Percentiles rank a stretch among this genome's conserved stretches.
These are phyloP conservation scores for Eurotiales sp. DNA, from an alignment of 2,329 filamentous ascomycete genomes.

Conservation along the genomic window DNA sequence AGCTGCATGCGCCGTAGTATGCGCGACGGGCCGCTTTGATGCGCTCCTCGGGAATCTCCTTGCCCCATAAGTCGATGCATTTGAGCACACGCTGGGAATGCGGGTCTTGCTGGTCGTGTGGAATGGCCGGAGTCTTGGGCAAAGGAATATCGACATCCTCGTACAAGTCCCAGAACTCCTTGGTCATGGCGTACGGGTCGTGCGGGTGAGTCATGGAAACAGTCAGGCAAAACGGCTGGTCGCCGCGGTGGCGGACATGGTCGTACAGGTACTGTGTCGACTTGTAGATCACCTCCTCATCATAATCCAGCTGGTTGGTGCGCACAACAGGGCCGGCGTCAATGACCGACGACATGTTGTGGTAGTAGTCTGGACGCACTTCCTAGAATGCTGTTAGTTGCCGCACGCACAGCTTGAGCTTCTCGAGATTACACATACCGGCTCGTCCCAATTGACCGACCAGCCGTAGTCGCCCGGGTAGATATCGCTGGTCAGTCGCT, in stretches of 20 bases:
- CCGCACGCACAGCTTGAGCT: too few species aligned
- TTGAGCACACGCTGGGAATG: slow-evolving; percentile 84
- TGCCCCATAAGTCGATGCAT: slow-evolving; percentile 81
- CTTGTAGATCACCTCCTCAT: slow-evolving; percentile 93
- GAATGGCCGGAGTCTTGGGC: slow-evolving; percentile 67
- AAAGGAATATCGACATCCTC: slow-evolving; percentile 83
- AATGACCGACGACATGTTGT: slow-evolving; percentile 90
- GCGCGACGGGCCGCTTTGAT: slow-evolving; percentile 80
- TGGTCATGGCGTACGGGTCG: slow-evolving; percentile 90
- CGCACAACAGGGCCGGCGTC: slow-evolving; percentile 85
- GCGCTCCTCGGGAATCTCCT: slow-evolving; percentile 78
- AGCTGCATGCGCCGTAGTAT: slow-evolving; percentile 90
- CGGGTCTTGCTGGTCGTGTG: slow-evolving; percentile 75
- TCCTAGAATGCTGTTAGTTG: slow-evolving; percentile 24
- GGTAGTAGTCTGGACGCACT: slow-evolving; percentile 82
- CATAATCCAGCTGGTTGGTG: slow-evolving; percentile 93
- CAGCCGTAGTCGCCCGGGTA: slow-evolving; percentile 93
- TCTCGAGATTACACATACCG: slow-evolving; percentile 43
- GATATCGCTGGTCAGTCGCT: slow-evolving; percentile 88
- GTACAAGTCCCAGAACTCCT: slow-evolving; percentile 91
- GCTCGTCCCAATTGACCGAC: slow-evolving; percentile 94
- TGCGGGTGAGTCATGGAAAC: slow-evolving; percentile 93
- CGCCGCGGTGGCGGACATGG: slow-evolving; percentile 74
- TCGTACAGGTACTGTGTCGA: slow-evolving; percentile 87
- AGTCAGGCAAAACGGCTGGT: slow-evolving; percentile 80